Conservation (phyloP, 2,329 filamentous ascomycete species). For the Elsinoe australis region DNA sequence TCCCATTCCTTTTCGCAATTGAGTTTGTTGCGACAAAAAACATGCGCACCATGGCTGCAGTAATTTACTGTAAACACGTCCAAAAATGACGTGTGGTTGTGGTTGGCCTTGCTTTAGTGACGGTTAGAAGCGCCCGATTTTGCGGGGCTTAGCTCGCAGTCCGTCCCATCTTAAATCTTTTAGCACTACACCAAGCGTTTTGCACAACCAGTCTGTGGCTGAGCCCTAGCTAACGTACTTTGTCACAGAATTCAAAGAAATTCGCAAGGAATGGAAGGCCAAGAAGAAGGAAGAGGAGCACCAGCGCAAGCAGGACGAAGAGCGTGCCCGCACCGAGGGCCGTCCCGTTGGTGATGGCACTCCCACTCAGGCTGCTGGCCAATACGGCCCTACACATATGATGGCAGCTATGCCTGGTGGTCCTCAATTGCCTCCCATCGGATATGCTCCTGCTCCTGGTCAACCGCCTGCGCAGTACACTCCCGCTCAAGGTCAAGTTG, state of each 20-base stretch:
- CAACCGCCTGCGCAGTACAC: conserved; percentile 40
- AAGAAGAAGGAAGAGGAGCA: conserved; percentile 98
- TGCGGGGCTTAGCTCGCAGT: conserved; percentile 16
- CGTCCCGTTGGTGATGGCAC: conserved; percentile 47
- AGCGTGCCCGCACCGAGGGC: conserved; percentile 62
- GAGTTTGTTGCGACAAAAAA: not conserved
- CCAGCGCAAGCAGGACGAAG: conserved; percentile 80
- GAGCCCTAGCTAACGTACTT: conserved; percentile 30
- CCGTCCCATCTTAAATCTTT: conserved; percentile 22
- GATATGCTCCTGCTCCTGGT: conserved; percentile 42
- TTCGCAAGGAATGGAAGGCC: conserved; percentile 97
- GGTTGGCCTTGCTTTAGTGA: conserved; percentile 11
- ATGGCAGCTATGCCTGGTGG: conserved; percentile 40
- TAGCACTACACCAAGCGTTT: conserved; percentile 25
- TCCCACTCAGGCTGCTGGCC: conserved; percentile 42
- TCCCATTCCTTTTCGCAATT: not conserved
- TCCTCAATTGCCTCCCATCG: conserved; percentile 45
- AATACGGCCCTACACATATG: conserved; percentile 38
- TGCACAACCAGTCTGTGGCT: conserved; percentile 13
- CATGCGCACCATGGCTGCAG: not conserved
- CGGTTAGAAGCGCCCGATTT: conserved; percentile 10
- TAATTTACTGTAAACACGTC: conserved; percentile 10
- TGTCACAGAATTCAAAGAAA: conserved; percentile 88
- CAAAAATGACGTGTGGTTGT: conserved; percentile 11
- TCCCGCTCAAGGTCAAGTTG: conserved; percentile 39